A percentile compares a stretch with the other conserved stretches of the same genome.
Conservation (phyloP, 164 flowering plant species). For the Stephania yunnanensis region DNA sequence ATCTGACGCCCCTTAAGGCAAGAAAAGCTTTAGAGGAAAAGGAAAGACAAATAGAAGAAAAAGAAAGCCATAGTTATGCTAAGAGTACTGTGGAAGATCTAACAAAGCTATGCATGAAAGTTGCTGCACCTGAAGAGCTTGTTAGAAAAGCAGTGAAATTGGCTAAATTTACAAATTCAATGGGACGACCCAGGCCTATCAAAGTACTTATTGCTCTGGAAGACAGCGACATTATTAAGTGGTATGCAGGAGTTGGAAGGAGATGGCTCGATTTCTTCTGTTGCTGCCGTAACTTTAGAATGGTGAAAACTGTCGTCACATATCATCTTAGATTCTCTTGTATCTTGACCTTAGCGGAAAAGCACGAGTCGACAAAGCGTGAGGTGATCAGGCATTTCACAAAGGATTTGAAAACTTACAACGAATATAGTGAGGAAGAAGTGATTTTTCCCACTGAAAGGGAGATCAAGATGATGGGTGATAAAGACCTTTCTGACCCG, state of each 20-base stretch:
- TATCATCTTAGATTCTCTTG: slow-evolving; percentile 92
- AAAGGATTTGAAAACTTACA: slow-evolving; percentile 66
- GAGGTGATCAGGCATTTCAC: slow-evolving; percentile 77
- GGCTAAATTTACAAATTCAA: slow-evolving; percentile 81
- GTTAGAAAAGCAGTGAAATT: slow-evolving; percentile 63
- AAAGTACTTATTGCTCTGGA: slow-evolving; percentile 63
- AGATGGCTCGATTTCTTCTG: slow-evolving; percentile 90
- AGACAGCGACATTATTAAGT: slow-evolving; percentile 83
- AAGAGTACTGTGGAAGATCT: slow-evolving; percentile 65
- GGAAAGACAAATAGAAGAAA: slow-evolving; percentile 45
- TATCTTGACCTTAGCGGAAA: slow-evolving; percentile 82
- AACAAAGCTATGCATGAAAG: slow-evolving; percentile 70
- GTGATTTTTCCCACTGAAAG: slow-evolving; percentile 69
- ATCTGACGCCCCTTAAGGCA: slow-evolving; percentile 56
- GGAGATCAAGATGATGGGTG: slow-evolving; percentile 86
- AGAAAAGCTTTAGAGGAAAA: slow-evolving; percentile 51
- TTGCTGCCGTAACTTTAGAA: slow-evolving; percentile 79
- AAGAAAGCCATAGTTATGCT: slow-evolving; percentile 52
- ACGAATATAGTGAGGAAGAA: slow-evolving; percentile 48
- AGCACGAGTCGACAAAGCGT: slow-evolving; percentile 73
- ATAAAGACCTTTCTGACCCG: slow-evolving; percentile 65
- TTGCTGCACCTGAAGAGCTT: slow-evolving; percentile 67
- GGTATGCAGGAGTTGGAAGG: slow-evolving; percentile 89
- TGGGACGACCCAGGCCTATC: slow-evolving; percentile 96
- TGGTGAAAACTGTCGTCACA: slow-evolving; percentile 68